Evolutionary conservation across 2,329 filamentous ascomycete genomes (phyloP).

Genomic region (Beauveria medogensis): DNA sequence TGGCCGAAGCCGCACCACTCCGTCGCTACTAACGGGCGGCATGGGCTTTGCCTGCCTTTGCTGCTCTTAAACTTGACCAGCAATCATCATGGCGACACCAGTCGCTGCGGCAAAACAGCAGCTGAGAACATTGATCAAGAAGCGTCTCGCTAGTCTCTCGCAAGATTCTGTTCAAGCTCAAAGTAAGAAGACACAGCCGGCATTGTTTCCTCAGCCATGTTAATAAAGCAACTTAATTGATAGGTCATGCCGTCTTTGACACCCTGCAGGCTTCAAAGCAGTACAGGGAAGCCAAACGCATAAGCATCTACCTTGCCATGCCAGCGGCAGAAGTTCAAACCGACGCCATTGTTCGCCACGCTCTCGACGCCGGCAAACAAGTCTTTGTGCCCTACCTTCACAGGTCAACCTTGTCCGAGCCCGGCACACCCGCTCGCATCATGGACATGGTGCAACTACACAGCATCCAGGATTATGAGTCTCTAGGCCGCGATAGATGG

Average conservation of each 20-base stretch:
- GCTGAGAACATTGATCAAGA: conserved; percentile 62
- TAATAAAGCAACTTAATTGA: background rate
- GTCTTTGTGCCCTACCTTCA: conserved; percentile 92
- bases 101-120: conserved; percentile 67
- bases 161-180: conserved; percentile 57
- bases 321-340: conserved; percentile 81
- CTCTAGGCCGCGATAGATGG: conserved; percentile 73
- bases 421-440: conserved; percentile 51
- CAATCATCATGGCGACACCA: conserved; percentile 38
- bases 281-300: conserved; percentile 64
- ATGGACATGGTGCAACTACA: conserved; percentile 93
- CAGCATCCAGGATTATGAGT: conserved; percentile 68
- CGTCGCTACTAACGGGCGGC: background rate
- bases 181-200: conserved; percentile 48
- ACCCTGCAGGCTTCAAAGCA: conserved; percentile 59
- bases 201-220: background rate
- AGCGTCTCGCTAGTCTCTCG: conserved; percentile 52
- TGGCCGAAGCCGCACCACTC: background rate
- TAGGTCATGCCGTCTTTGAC: conserved; percentile 54
- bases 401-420: conserved; percentile 39
- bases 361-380: conserved; percentile 66
- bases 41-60: background rate
- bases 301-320: conserved; percentile 94
- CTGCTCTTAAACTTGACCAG: background rate
- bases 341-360: conserved; percentile 70